Evolutionary conservation across 176 grass and related monocot species (phyloP), one percentile per base, ranked within the genome.

Genomic region (Eragrostis curvula): DNA sequence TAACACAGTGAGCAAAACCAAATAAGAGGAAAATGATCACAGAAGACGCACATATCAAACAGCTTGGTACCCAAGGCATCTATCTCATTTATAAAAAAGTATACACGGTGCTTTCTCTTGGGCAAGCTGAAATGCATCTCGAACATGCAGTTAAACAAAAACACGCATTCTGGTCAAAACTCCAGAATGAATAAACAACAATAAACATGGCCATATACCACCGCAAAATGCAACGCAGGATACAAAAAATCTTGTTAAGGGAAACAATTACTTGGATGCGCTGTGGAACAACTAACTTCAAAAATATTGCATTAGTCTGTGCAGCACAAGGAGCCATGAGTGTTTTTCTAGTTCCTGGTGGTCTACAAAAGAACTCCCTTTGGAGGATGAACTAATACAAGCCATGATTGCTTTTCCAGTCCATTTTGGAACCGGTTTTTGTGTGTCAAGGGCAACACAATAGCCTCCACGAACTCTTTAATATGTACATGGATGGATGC

Each of bases 301-400:
- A 85, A 86, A 98, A 98, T 24, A 88, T 98, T 25, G 96, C 96
- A 85, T 93, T 95, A 44, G 96, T 98, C 59, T 98, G 92, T 42
- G 96, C 88, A 85, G 96, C 96, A 75, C 96, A 98, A 53, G 92
- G 96, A 29, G 96, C 92, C 96, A 98, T 98, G 59, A 98, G 6
- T 17, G 96, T 98, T 83, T 98, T 98, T 52, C 96, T 92, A 8
- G 92, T 98, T 68, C 96, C 92, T 25, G 96, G 92, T 41, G 92
- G 96, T 77, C 96, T 98, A 98, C 21, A 98, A 81, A 88, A 98
- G 88, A 71, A 98, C 92, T 36, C 96, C 96, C 89, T 98, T 98
- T 36, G 96, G 88, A 43, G 92, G 92, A 77, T 86, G 89, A n/a
- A n/a, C n/a, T n/a, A 89, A 98, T 87, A 59, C 96, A n/a, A n/a